Conservation (phyloP, 805 yeast genomes). For the Cephaloascus albidus region DNA sequence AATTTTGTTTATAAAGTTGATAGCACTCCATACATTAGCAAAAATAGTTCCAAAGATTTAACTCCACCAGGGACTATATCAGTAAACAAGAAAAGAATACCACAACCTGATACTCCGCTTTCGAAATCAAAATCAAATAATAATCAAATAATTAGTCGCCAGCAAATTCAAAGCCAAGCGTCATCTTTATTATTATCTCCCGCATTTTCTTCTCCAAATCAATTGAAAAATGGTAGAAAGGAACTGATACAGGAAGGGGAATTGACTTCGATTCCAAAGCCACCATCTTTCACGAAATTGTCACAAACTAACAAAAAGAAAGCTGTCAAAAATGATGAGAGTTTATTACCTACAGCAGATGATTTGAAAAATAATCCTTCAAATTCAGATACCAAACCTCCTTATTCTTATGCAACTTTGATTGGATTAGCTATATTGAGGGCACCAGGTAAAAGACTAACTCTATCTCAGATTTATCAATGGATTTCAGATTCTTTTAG, state of each 20-base stretch:
- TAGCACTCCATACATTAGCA: constrained; percentile 4
- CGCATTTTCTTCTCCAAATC: constrained; percentile 11
- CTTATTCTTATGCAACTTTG: constrained; percentile 86
- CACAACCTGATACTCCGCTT: constrained; percentile 12
- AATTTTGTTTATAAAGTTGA: background rate
- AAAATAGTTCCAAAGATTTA: constrained; percentile 3
- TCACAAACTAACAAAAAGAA: background rate
- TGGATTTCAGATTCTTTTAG: constrained; percentile 88
- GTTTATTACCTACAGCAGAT: constrained; percentile 13
- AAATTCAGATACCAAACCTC: constrained; percentile 67
- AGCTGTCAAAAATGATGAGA: constrained; percentile 4
- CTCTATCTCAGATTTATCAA: constrained; percentile 75
- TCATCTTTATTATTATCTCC: constrained; percentile 22
- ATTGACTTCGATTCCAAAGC: background rate
- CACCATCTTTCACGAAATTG: background rate
- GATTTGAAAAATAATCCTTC: constrained; percentile 34
- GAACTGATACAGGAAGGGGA: background rate
- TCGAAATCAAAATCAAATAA: constrained; percentile 8
- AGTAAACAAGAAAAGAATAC: constrained; percentile 6
- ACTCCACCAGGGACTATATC: constrained; percentile 17
- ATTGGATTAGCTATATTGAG: constrained; percentile 90
- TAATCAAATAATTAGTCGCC: constrained; percentile 6
- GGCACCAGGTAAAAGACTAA: constrained; percentile 62
- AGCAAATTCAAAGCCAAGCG: constrained; percentile 16
- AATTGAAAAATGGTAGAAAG: background rate